Evolutionary conservation across 208 protist genomes (phyloP), one percentile per base, ranked within the genome.

Genomic region (Leishmania martiniquensis): DNA sequence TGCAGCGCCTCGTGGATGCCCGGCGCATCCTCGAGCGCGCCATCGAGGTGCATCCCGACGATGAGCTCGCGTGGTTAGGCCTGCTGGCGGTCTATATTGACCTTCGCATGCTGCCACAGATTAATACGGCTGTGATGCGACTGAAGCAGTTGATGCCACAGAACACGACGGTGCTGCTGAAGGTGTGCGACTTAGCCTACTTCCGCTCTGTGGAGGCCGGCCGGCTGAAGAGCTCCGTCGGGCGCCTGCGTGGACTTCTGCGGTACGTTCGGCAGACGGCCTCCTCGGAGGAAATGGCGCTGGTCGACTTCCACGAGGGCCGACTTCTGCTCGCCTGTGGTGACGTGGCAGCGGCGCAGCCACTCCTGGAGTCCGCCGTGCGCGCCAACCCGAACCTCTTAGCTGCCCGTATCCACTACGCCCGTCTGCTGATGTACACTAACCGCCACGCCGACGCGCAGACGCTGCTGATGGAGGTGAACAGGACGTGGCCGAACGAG

Each of bases 261-360:
- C 52, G 80, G 0, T 81, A 90, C 55, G 89, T 94, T 32, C 91
- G 91, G 45, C 77, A 68, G 44, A 59, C 57, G 15, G 89, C 87
- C 54, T 87, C 65, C 1, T 77, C 80, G 3, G 89, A 93, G 55
- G 88, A 97, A 80, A 78, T 81, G 51, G 91, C 92, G 13, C 76
- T 89, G 39, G 90, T 89, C 17, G 89, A 96, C 82, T 96, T 91
- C 80, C 92, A 97, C 76, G 89, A 93, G 51, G 94, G 94, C 39
- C 87, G 94, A 2, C 85, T 95, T 7, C 75, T 79, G 45, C 77
- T 95, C 17, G 90, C 82, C 10, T 82, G 79, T 22, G 92, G 92
- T 15, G 89, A 96, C 47, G 79, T 91, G 25, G 76, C 63, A 29
- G 86, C 66, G 22, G 94, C 94, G 25, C 80, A 87, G 69, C 74